A percentile compares a stretch with the other conserved stretches of the same genome.
phyloP scores from a whole-genome alignment of 2,329 filamentous ascomycete genomes.

The Aspergillus ruber region DNA sequence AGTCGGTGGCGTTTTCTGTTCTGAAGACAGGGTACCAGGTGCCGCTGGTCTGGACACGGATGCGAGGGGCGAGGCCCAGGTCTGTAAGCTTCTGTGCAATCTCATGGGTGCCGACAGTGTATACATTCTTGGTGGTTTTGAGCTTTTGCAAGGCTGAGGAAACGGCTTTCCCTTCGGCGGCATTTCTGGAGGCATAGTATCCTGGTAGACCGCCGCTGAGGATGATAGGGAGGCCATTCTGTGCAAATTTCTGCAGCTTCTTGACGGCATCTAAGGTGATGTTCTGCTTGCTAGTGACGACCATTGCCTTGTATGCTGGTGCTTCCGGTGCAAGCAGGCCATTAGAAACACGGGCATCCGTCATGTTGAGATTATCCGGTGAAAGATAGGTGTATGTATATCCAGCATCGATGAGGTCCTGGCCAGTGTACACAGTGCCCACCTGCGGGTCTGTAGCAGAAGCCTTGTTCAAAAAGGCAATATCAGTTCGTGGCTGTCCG shows the following conservation, averaged over 20 bases:
- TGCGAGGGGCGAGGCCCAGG: slow-evolving; percentile 27
- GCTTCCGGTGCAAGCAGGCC: slow-evolving; percentile 20
- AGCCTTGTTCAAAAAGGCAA: slow-evolving; percentile 36
- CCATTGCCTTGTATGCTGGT: slow-evolving; percentile 19
- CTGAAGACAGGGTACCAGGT: slow-evolving; percentile 23
- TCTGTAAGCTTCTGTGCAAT: slow-evolving; percentile 25
- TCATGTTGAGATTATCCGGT: slow-evolving; percentile 40
- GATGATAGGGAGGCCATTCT: slow-evolving; percentile 33
- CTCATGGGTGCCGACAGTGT: slow-evolving; percentile 23
- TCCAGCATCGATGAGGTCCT: slow-evolving; percentile 13
- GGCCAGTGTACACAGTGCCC: neutral
- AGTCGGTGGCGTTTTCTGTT: neutral
- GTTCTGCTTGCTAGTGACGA: slow-evolving; percentile 10
- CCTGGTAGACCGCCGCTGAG: slow-evolving; percentile 32
- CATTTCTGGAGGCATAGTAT: slow-evolving; percentile 13
- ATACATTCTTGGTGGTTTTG: slow-evolving; percentile 29
- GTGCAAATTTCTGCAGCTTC: slow-evolving; percentile 8
- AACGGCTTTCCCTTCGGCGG: slow-evolving; percentile 15
- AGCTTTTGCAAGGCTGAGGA: neutral
- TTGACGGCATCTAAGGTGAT: slow-evolving; percentile 8
- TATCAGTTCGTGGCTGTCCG: slow-evolving; percentile 36
- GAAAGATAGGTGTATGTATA: slow-evolving; percentile 42
- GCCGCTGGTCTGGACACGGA: slow-evolving; percentile 17
- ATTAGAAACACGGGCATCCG: slow-evolving; percentile 31
- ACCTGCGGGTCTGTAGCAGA: slow-evolving; percentile 9